Evolutionary conservation across 441 rosid genomes (phyloP).

Genomic region (Raphanus hybrid): DNA sequence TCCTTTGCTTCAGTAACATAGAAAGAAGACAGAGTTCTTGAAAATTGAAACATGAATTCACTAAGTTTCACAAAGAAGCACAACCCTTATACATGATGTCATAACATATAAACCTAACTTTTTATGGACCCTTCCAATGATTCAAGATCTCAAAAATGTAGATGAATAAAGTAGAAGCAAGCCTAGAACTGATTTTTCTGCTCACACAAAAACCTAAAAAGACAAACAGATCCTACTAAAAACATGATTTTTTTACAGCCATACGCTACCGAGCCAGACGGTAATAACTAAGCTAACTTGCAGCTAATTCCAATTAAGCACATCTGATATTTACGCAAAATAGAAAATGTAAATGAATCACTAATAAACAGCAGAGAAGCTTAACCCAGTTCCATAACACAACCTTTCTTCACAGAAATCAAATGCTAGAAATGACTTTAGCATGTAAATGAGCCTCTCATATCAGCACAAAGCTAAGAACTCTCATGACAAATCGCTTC

Average conservation of each 20-base stretch:
- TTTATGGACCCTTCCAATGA: too few species aligned
- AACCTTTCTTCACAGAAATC: neutral
- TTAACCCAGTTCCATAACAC: constrained; percentile 14
- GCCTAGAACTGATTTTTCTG: too few species aligned
- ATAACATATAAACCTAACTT: too few species aligned
- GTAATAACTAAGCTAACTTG: neutral
- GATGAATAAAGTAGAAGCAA: too few species aligned
- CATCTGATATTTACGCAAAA: neutral
- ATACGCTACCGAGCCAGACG: neutral
- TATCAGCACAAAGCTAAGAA: neutral
- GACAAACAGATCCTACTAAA: constrained; percentile 21
- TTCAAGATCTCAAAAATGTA: too few species aligned
- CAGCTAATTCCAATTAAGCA: constrained; percentile 6
- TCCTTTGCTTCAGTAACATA: neutral
- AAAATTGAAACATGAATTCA: too few species aligned
- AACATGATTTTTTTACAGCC: too few species aligned
- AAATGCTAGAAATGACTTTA: too few species aligned
- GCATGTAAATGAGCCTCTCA: too few species aligned
- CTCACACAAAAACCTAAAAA: too few species aligned
- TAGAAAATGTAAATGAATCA: neutral
- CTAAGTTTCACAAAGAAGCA: neutral
- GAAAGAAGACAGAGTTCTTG: neutral
- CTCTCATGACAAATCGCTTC: neutral
- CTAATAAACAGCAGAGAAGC: constrained; percentile 4
- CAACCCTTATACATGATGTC: too few species aligned